Evolutionary conservation across 345 rosid genomes (phyloP).

Genomic region (Eutrema japonicum): DNA sequence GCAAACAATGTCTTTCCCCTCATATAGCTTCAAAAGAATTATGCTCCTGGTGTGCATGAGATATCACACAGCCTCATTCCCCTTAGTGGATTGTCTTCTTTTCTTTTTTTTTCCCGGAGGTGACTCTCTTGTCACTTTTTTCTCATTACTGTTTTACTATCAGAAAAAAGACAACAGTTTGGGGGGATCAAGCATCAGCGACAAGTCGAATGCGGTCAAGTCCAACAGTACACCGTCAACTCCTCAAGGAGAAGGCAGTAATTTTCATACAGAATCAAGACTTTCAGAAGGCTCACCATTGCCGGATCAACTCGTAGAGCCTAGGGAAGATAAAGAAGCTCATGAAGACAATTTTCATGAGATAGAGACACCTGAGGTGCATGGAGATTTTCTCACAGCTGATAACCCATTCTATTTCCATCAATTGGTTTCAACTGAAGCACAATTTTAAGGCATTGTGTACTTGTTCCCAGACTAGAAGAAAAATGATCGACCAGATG

Average conservation of each 20-base stretch:
- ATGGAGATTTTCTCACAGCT: constrained; percentile 21
- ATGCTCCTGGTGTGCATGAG: constrained; percentile 13
- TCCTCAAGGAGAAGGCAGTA: constrained; percentile 71
- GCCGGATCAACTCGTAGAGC: constrained; percentile 61
- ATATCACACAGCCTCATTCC: neutral
- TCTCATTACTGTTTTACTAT: constrained; percentile 37
- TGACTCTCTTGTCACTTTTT: constrained; percentile 12
- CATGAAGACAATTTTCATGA: constrained; percentile 68
- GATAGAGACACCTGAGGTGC: constrained; percentile 80
- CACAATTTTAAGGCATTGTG: constrained; percentile 8
- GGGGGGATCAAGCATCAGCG: constrained; percentile 59
- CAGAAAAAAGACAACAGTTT: constrained; percentile 82
- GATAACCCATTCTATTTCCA: constrained; percentile 12
- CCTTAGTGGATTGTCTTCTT: neutral
- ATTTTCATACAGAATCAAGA: constrained; percentile 66
- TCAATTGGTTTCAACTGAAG: constrained; percentile 7
- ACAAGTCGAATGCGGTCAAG: constrained; percentile 81
- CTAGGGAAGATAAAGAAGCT: constrained; percentile 63
- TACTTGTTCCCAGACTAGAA: constrained; percentile 63
- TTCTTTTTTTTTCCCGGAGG: neutral
- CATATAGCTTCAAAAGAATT: neutral
- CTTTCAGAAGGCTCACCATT: constrained; percentile 70
- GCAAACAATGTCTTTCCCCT: constrained; percentile 2
- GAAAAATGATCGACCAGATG: constrained; percentile 76
- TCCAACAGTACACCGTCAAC: constrained; percentile 86